Base-by-base conservation (phyloP, 2,329 filamentous ascomycete genomes). In the Meredithiella fracta region DNA sequence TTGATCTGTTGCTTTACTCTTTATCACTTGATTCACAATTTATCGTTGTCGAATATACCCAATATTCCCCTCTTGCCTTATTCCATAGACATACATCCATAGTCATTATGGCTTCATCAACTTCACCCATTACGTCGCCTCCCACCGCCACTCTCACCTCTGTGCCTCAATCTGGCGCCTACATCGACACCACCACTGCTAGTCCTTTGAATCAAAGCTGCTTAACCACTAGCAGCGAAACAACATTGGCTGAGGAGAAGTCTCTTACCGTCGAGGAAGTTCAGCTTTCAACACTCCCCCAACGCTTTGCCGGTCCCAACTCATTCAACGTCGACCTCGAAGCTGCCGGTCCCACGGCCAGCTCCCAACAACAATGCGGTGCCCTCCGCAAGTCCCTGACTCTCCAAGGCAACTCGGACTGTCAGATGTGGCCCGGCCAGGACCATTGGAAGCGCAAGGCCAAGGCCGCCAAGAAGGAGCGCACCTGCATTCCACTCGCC, bases 301-400 rank as follows among this genome's bases (percentile, higher is more conserved):
- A 17, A 23, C 47, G 8, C n/a, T 1, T 25, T 6, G 64, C 57
- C n/a, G 29, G 42, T 31, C 3, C 40, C 40, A 76, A 77, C 61
- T 75, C 76, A 22, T 80, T 79, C 62, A 77, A 80, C 53, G 73
- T 74, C 3, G 77, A 80, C 60, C 68, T 80, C 51, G 77, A 80
- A 64, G 76, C 74, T 37, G 72, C 74, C 66, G 65, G 73, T 47
- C 67, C 72, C n/a, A 49, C 42, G 20, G n/a, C 49, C 25, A 51
- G 54, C 14, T 63, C 67, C 47, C 40, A 44, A 20, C 40, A 44
- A 22, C 63, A 63, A 51, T 68, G 67, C 57, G 17, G 59, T 58
- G 25, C 64, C 26, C 67, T 64, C 54, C 64, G 65, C 57, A 68
- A 67, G 58, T 67, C 67, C 3, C 62, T 65, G 56, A 65, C 63